phyloP scores from a whole-genome alignment of 2,329 filamentous ascomycete species.

The Trichoderma gracile region DNA sequence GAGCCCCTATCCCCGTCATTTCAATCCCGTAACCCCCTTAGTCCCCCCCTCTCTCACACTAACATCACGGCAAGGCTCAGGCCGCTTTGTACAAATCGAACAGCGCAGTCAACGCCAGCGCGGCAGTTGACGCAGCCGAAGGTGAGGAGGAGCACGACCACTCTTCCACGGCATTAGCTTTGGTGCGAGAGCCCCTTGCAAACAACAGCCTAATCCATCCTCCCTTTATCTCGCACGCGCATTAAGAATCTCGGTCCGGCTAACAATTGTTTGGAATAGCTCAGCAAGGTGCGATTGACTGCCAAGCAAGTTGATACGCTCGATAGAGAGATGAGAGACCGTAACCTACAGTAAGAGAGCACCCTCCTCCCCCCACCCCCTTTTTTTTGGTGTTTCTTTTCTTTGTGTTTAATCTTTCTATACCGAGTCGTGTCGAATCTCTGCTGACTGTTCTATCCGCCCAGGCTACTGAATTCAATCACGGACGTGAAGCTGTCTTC shows the following conservation, averaged over 20 bases:
- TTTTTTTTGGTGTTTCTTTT: no score
- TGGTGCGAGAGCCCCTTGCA: conserved; percentile 60
- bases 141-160: conserved; percentile 60
- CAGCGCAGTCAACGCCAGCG: conserved; percentile 55
- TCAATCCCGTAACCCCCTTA: background rate
- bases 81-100: conserved; percentile 47
- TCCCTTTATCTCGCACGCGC: conserved; percentile 26
- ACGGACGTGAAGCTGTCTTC: conserved; percentile 26
- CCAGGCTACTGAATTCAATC: conserved; percentile 27
- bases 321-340: conserved; percentile 58
- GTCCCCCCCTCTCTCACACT: background rate
- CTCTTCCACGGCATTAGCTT: conserved; percentile 66
- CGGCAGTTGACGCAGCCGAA: conserved; percentile 48
- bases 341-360: conserved; percentile 49
- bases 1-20: no score
- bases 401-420: no score
- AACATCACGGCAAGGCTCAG: conserved; percentile 41
- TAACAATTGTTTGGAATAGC: conserved; percentile 37
- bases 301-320: conserved; percentile 55
- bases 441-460: background rate
- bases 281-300: conserved; percentile 48
- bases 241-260: conserved; percentile 28
- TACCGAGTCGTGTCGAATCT: background rate
- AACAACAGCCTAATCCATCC: conserved; percentile 38
- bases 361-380: no score